phyloP scores from a whole-genome alignment of 2,329 filamentous ascomycete species.

The Diaporthe amygdali region DNA sequence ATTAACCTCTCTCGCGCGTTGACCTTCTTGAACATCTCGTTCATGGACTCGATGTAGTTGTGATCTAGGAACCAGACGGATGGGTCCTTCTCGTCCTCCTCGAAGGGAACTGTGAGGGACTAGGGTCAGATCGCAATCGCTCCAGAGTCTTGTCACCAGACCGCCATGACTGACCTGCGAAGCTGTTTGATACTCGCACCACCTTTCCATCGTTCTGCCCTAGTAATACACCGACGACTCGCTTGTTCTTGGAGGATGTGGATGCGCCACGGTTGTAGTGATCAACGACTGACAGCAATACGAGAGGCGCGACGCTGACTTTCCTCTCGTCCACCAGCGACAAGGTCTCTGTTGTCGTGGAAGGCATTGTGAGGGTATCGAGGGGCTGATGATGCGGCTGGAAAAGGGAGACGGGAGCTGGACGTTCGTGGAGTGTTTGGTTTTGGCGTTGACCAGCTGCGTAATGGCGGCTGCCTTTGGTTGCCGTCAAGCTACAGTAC shows the following conservation, averaged over 20 bases:
- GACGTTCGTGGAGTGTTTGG: conserved; percentile 21
- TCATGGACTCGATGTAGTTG: conserved; percentile 99
- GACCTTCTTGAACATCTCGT: conserved; percentile 99
- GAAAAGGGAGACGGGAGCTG: conserved; percentile 18
- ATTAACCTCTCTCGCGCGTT: conserved; percentile 98
- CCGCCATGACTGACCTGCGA: conserved; percentile 72
- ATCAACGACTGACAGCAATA: conserved; percentile 96
- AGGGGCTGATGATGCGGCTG: conserved; percentile 14
- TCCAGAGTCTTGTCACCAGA: background rate
- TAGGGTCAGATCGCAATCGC: conserved; percentile 19
- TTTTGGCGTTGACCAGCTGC: conserved; percentile 21
- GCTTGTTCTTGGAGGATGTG: conserved; percentile 81
- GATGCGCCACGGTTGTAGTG: conserved; percentile 93
- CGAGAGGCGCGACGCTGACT: conserved; percentile 96
- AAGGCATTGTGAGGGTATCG: conserved; percentile 72
- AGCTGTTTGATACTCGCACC: conserved; percentile 98
- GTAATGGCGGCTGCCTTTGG: conserved; percentile 16
- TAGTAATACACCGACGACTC: conserved; percentile 92
- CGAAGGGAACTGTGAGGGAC: conserved; percentile 67
- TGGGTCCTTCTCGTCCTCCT: conserved; percentile 98
- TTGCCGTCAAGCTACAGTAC: conserved; percentile 7
- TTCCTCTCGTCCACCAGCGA: conserved; percentile 86
- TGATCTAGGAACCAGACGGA: conserved; percentile 99
- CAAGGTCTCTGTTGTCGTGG: conserved; percentile 95
- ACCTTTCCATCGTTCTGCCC: conserved; percentile 97